These are phyloP conservation scores for Xerocomus spinulosus DNA, from an alignment of 768 basidiomycete genomes.

Conservation along the genomic window DNA sequence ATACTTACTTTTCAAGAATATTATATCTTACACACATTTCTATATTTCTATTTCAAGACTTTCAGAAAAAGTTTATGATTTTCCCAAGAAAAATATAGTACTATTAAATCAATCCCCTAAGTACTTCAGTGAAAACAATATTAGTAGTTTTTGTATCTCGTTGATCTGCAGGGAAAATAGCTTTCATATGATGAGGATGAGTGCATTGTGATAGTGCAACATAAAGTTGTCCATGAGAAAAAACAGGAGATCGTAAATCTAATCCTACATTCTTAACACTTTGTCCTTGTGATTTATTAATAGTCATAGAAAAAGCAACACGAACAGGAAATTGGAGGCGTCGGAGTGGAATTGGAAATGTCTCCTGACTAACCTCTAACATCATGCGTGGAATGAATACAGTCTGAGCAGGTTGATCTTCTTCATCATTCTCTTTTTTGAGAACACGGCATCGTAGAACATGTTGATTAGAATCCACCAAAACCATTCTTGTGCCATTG, in stretches of 20 bases:
- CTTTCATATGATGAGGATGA: neutral
- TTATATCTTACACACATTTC: no score
- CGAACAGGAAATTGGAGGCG: conserved; percentile 30
- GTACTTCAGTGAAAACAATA: neutral
- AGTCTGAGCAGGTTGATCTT: no score
- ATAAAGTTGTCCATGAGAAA: conserved; percentile 37
- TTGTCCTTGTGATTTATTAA: conserved; percentile 40
- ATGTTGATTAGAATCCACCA: conserved; percentile 14
- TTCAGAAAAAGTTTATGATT: no score
- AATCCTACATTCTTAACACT: conserved; percentile 30
- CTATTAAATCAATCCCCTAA: no score
- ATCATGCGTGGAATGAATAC: conserved; percentile 30
- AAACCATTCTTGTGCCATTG: conserved; percentile 33
- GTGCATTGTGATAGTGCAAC: conserved; percentile 28
- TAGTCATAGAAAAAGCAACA: conserved; percentile 36
- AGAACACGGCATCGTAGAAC: conserved; percentile 27
- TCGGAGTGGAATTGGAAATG: conserved; percentile 21
- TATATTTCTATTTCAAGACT: no score
- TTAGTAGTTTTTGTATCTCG: neutral
- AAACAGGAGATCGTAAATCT: conserved; percentile 26
- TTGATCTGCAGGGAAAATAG: neutral
- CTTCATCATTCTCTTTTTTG: conserved; percentile 1
- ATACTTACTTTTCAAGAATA: no score
- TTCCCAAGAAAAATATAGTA: no score
- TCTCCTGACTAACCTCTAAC: conserved; percentile 14